Evolutionary conservation across 2,329 filamentous ascomycete genomes (phyloP).

Genomic region (Beauveria asiatica): DNA sequence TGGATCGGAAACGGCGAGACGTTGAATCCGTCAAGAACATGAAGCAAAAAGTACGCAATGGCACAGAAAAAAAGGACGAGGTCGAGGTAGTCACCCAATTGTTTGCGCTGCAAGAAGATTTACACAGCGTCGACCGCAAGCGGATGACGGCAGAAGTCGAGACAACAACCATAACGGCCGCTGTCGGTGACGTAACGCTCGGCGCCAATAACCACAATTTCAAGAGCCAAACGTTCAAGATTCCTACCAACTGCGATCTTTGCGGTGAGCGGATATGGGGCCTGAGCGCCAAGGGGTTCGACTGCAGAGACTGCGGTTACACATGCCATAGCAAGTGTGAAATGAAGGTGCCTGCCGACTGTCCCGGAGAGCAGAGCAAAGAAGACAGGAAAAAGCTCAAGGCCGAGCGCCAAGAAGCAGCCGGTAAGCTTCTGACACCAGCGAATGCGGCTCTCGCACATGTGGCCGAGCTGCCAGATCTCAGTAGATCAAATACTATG

Average conservation of each 20-base stretch:
- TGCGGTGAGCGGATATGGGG: slow-evolving; percentile 98
- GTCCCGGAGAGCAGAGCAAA: slow-evolving; percentile 86
- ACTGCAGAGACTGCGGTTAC: slow-evolving; percentile 93
- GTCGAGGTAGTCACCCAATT: slow-evolving; percentile 76
- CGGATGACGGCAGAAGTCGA: slow-evolving; percentile 87
- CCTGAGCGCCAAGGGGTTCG: slow-evolving; percentile 89
- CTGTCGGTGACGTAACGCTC: slow-evolving; percentile 84
- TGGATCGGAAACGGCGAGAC: slow-evolving; percentile 78
- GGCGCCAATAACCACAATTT: slow-evolving; percentile 95
- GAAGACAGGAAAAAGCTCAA: slow-evolving; percentile 95
- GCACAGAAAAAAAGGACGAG: slow-evolving; percentile 82
- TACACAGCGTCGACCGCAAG: slow-evolving; percentile 77
- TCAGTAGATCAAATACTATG: slow-evolving; percentile 80
- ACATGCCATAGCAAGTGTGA: slow-evolving; percentile 98
- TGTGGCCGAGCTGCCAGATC: slow-evolving; percentile 54
- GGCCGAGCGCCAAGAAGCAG: slow-evolving; percentile 69
- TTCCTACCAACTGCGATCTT: slow-evolving; percentile 95
- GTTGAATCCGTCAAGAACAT: slow-evolving; percentile 68
- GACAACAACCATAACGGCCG: slow-evolving; percentile 82
- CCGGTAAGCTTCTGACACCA: slow-evolving; percentile 51
- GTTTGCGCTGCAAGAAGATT: slow-evolving; percentile 73
- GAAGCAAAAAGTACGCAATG: slow-evolving; percentile 70
- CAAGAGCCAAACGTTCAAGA: slow-evolving; percentile 98
- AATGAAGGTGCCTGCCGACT: slow-evolving; percentile 96
- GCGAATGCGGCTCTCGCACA: slow-evolving; percentile 31